Percentiles rank a stretch among this genome's conserved stretches.
phyloP scores from a whole-genome alignment of 768 basidiomycete species.

The Strobilomyces confusus region DNA sequence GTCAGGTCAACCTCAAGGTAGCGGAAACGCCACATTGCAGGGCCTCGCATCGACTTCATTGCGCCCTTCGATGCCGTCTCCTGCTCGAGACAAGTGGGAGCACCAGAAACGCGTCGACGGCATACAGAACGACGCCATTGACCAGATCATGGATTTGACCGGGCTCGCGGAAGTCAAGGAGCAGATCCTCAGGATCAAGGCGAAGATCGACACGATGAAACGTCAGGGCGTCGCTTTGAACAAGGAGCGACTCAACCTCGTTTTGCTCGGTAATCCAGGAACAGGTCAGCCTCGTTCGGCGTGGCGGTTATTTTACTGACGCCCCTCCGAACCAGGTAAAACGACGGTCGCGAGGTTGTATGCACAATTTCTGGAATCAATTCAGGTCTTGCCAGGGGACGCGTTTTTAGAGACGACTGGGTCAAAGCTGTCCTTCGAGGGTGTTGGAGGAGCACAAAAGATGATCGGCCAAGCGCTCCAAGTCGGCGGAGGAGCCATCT shows the following conservation, averaged over 20 bases:
- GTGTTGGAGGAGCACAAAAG: conserved; percentile 50
- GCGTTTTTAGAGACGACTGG: conserved; percentile 64
- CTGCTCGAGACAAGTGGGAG: conserved; percentile 50
- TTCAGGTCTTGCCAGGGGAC: conserved; percentile 50
- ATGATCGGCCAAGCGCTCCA: conserved; percentile 47
- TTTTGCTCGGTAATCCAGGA: conserved; percentile 67
- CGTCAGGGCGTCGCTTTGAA: conserved; percentile 52
- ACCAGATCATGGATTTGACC: conserved; percentile 65
- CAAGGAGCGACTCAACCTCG: conserved; percentile 58
- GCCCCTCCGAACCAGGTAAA: conserved; percentile 43
- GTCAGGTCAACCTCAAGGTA: too few species aligned
- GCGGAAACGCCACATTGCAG: too few species aligned
- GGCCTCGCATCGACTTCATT: not conserved
- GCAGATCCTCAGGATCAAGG: conserved; percentile 56
- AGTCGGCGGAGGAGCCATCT: conserved; percentile 62
- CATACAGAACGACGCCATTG: conserved; percentile 49
- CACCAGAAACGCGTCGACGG: conserved; percentile 55
- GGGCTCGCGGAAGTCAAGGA: conserved; percentile 65
- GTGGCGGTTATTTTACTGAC: not conserved
- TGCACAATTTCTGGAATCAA: conserved; percentile 57
- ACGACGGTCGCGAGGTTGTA: conserved; percentile 68
- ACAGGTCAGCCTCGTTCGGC: conserved; percentile 43
- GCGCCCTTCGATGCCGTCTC: conserved; percentile 26
- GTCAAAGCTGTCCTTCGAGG: conserved; percentile 54
- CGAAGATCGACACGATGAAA: conserved; percentile 49